Conservation (phyloP, 257 asterid species). For the Solanum sejunctum region DNA sequence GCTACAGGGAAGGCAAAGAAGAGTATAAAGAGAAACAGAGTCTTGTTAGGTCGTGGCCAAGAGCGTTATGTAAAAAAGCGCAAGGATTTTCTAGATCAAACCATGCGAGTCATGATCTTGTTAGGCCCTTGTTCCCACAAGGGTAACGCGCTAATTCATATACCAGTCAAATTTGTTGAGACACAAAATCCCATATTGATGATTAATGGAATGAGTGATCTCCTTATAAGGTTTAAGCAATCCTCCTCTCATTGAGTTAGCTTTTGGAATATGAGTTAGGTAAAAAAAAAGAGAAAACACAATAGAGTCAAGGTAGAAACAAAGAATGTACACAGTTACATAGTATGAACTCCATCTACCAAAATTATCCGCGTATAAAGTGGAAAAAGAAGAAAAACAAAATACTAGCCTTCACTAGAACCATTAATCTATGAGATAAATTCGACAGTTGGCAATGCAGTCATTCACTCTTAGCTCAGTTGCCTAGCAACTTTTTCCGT, state of each 20-base stretch:
- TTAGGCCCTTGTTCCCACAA: neutral
- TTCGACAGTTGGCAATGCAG: neutral
- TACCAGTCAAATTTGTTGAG: too few relatives aligned
- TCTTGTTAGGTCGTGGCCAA: neutral
- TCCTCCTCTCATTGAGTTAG: too few relatives aligned
- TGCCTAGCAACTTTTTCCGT: conserved; percentile 3
- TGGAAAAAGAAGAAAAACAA: too few relatives aligned
- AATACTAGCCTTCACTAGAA: neutral
- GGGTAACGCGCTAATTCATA: neutral
- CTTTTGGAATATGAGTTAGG: too few relatives aligned
- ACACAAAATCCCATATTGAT: too few relatives aligned
- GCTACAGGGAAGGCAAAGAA: neutral
- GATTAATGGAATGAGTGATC: too few relatives aligned
- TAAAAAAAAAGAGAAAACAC: too few relatives aligned
- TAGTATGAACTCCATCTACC: neutral
- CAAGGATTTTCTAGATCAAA: neutral
- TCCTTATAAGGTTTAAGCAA: too few relatives aligned
- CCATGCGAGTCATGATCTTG: neutral
- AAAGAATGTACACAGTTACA: neutral
- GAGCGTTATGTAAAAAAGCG: neutral
- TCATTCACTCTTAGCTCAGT: neutral
- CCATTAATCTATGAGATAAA: neutral
- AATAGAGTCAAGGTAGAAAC: neutral
- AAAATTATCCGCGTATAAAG: neutral
- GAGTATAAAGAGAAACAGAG: neutral